Evolutionary conservation across 805 yeast species (phyloP).

Genomic region (Wickerhamomyces queroliae): DNA sequence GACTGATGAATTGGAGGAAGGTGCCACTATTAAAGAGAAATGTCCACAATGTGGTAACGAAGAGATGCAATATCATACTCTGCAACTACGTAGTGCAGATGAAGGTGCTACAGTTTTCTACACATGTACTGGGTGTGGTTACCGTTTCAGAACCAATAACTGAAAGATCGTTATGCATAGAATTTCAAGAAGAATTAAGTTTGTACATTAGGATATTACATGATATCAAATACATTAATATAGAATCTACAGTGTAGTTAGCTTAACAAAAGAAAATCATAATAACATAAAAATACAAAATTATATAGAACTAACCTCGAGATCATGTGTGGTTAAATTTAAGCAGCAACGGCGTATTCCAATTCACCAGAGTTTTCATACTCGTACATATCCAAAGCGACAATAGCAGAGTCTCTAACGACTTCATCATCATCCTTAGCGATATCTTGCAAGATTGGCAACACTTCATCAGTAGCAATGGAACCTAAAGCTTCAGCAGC

Average conservation of each 20-base stretch:
- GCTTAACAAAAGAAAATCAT: neutral
- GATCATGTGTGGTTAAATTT: too few species aligned
- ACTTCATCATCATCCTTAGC: slow-evolving; percentile 80
- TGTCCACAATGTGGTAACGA: slow-evolving; percentile 99
- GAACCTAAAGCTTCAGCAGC: slow-evolving; percentile 99
- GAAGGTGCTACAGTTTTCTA: slow-evolving; percentile 99
- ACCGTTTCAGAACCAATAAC: slow-evolving; percentile 91
- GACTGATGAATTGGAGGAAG: slow-evolving; percentile 79
- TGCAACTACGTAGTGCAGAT: slow-evolving; percentile 96
- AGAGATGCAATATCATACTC: slow-evolving; percentile 96
- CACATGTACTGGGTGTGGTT: slow-evolving; percentile 90
- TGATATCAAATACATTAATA: too few species aligned
- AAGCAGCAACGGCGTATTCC: slow-evolving; percentile 49
- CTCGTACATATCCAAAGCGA: slow-evolving; percentile 97
- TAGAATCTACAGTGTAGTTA: too few species aligned
- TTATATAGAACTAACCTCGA: too few species aligned
- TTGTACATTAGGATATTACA: too few species aligned
- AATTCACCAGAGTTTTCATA: slow-evolving; percentile 81
- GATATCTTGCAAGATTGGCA: slow-evolving; percentile 78
- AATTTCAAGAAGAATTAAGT: too few species aligned
- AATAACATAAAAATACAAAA: neutral
- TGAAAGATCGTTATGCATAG: slow-evolving; percentile 29
- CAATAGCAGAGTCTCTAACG: slow-evolving; percentile 94
- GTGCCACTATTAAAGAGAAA: slow-evolving; percentile 94
- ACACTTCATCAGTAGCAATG: slow-evolving; percentile 92